A percentile compares a stretch with the other conserved stretches of the same genome.
Conservation (phyloP, 768 basidiomycete genomes). For the Tubosaeta sp. region DNA sequence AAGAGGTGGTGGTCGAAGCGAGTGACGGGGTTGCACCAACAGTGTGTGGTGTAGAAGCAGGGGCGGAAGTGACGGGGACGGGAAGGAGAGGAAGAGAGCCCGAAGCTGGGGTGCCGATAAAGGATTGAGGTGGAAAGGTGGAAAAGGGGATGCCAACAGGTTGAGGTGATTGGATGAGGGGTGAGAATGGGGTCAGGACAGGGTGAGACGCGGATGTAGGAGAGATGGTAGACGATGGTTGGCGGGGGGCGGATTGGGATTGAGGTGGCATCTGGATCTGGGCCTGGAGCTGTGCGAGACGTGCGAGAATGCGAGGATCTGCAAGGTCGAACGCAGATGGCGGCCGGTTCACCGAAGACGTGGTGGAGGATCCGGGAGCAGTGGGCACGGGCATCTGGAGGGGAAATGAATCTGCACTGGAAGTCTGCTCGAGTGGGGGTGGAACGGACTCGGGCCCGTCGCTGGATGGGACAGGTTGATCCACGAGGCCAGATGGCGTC, state of each 20-base stretch:
- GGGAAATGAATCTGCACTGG: background rate
- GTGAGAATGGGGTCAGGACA: background rate
- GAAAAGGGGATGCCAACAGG: background rate
- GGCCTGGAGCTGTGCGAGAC: conserved; percentile 23
- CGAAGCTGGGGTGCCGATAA: background rate
- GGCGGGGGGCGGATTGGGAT: background rate
- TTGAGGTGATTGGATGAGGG: conserved; percentile 1
- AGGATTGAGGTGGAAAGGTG: background rate
- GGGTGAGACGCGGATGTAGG: background rate
- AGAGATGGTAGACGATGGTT: background rate
- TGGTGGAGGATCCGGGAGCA: background rate
- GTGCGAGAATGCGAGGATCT: conserved; percentile 22
- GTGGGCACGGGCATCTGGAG: background rate
- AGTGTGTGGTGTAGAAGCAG: background rate
- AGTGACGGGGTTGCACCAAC: background rate
- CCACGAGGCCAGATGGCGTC: background rate
- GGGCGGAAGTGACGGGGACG: background rate
- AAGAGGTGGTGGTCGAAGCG: background rate
- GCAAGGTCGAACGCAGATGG: conserved; percentile 15
- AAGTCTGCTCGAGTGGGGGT: conserved; percentile 2
- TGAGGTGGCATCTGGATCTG: conserved; percentile 13
- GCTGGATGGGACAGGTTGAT: background rate
- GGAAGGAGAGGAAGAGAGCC: background rate
- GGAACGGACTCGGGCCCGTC: conserved; percentile 1
- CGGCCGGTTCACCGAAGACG: background rate